Base-by-base conservation (phyloP, 306 rosid species). In the Prunus armeniaca region DNA sequence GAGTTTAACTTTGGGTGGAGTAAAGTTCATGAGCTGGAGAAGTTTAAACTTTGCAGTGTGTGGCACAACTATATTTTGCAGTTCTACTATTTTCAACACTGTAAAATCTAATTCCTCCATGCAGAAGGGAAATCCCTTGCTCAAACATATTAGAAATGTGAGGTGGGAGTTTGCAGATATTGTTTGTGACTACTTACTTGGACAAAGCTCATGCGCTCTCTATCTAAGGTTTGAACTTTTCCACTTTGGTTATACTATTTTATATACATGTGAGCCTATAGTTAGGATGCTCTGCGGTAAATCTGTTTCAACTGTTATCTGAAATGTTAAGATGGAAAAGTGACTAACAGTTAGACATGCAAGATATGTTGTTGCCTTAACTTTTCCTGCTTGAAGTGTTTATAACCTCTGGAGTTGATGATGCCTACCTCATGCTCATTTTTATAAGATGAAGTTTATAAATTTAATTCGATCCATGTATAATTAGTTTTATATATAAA, bases 111-210 rank as follows among this genome's bases (percentile, higher is more conserved):
- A 28, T 30, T 75, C 55, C 27, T 54, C 57, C 47, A 32, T 79
- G 79, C 87, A 95, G 98, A 95, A 89, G 76, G 97, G 98, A 69
- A 95, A 95, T 72, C 97, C 97, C 5, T 83, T 95, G 84, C 98
- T 95, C 74, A 95, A 90, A 83, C 88, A 95, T 79, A 90, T 95
- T 80, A 87, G 98, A 87, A 95, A 95, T 62, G 98, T 90, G 77
- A 90, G 73, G 81, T 95, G 97, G 98, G 76, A 78, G 55, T 95
- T 95, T 86, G 96, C 97, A n/a, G 98, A 95, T 87, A 32, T 95
- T 75, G 86, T 82, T 50, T 93, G 97, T 79, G 98, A 95, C 84
- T 95, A 84, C 88, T 80, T 95, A 78, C 96, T 95, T 54, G 96
- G 98, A 46, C 95, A 88, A 74, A 84, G 87, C 87, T 90, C 97